Percentiles rank a stretch among this genome's conserved stretches.
Conservation (phyloP, 2,329 filamentous ascomycete species). For the Alternaria brassicicola region DNA sequence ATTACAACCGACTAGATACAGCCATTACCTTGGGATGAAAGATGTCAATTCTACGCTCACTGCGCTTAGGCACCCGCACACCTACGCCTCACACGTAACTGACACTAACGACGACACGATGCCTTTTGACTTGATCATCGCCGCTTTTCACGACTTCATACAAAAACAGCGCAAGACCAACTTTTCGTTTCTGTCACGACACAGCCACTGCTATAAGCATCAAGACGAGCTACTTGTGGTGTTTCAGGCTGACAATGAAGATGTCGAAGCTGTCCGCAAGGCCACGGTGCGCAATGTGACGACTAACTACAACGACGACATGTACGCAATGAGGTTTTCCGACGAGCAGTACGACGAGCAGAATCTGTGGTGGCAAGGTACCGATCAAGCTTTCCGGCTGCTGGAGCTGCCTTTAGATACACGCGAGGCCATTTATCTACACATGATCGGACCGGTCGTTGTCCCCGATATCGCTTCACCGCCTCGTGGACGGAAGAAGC, state of each 20-base stretch:
- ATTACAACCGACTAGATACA: neutral
- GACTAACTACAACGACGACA: neutral
- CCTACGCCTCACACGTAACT: neutral
- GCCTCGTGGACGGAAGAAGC: neutral
- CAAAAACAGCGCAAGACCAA: conserved; percentile 17
- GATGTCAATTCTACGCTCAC: neutral
- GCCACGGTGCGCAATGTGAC: neutral
- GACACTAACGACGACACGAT: neutral
- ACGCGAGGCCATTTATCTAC: conserved; percentile 18
- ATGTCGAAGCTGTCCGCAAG: neutral
- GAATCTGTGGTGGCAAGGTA: conserved; percentile 20
- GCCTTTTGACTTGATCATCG: conserved; percentile 8
- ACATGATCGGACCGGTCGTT: conserved; percentile 16
- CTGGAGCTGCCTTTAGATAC: conserved; percentile 21
- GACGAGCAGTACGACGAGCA: conserved; percentile 20
- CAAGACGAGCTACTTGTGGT: conserved; percentile 14
- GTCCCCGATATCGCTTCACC: conserved; percentile 10
- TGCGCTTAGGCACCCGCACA: neutral
- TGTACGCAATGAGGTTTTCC: conserved; percentile 8
- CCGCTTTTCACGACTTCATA: conserved; percentile 15
- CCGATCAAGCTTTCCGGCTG: conserved; percentile 15
- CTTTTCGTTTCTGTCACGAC: conserved; percentile 19
- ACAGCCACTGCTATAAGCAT: conserved; percentile 16
- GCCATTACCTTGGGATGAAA: neutral
- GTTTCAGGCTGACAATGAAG: neutral